Evolutionary conservation across 1,139 yeast genomes (phyloP), one percentile per base, ranked within the genome.

Genomic region (Komagataea norvegica): DNA sequence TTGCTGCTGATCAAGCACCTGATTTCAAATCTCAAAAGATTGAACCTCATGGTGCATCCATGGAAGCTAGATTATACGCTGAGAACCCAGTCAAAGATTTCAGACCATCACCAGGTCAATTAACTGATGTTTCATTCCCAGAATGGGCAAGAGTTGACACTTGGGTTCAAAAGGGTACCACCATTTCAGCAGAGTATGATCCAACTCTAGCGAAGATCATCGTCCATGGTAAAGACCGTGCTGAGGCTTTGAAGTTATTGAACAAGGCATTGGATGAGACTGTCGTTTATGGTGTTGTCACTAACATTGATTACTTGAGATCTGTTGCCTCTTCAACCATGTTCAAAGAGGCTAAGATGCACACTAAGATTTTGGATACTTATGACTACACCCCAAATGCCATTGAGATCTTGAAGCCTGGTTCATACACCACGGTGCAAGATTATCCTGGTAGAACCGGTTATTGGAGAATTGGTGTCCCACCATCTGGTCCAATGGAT

Each of bases 401-500:
- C 4, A 72, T 88, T 60, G 97, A 89, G 61, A 73, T 91, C 31
- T 60, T 82, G 30, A 65, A 75, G 33, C 96, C 97, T 2, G 97
- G 97, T 56, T 91, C 96, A 29, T 85, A 86, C 62, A 88, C 97
- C 27, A 84, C 96, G 3, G 91, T 89, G 36, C 97, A 91, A 66
- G 97, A 89, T 61, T 89, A 78, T 59, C 97, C 97, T 11, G 97
- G 97, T 42, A 80, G 97, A 68, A 70, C 70, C 43, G 83, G 89
- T 11, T 75, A 82, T 59, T 91, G 97, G 97, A 74, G 81, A 56
- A 70, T 83, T 51, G 98, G 98, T 59, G 96, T 91, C 40, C 98
- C 98, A 22, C 97, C 97, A 8, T 86, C 96, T 26, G 98, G 98
- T 33, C 96, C 97, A 46, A 91, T 91, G 97, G 97, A 91, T 63